phyloP scores from a whole-genome alignment of 2,329 filamentous ascomycete species.

The Ceratocystis huliohia region DNA sequence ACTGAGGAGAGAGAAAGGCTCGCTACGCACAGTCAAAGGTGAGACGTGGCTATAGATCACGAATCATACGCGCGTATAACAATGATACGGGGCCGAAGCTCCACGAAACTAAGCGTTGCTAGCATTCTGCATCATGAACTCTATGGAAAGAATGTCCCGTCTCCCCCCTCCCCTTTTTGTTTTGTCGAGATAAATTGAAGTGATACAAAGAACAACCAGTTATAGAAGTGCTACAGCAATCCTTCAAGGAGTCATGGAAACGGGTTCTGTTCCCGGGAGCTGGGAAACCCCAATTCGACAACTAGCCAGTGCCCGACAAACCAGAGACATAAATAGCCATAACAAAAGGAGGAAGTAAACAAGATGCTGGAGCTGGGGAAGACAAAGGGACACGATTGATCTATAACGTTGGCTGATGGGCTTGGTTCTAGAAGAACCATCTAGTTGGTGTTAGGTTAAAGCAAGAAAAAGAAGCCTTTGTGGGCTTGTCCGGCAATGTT shows the following conservation, averaged over 20 bases:
- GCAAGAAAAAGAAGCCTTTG: background rate
- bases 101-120: background rate
- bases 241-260: slow-evolving; percentile 1
- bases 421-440: background rate
- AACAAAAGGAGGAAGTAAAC: background rate
- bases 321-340: background rate
- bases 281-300: background rate
- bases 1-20: background rate
- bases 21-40: slow-evolving; percentile 6
- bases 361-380: background rate
- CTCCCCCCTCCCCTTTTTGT: background rate
- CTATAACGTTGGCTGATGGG: background rate
- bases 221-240: slow-evolving; percentile 3
- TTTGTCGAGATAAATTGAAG: background rate
- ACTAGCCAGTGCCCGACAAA: background rate
- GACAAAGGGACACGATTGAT: background rate
- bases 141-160: background rate
- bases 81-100: too few species aligned
- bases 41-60: background rate
- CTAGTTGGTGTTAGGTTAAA: background rate
- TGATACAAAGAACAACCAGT: slow-evolving; percentile 3
- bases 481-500: background rate
- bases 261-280: background rate
- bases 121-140: background rate
- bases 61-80: too few species aligned